These are phyloP conservation scores for Aspergillus ruber DNA, from an alignment of 2,329 filamentous ascomycete species.

Conservation along the genomic window DNA sequence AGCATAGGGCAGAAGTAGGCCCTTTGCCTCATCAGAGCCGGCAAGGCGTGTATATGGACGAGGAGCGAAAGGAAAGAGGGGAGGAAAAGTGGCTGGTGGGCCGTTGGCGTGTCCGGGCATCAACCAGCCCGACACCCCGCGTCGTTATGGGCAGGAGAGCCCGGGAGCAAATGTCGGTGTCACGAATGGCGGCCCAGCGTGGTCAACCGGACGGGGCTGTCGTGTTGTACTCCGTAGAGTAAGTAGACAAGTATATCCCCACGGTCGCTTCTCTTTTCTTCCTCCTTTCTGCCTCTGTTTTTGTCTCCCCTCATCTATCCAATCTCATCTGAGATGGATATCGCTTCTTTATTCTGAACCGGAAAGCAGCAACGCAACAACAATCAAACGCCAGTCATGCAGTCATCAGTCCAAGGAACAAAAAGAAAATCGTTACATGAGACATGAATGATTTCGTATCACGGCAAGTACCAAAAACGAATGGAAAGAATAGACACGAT, in stretches of 20 bases:
- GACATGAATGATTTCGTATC: constrained; percentile 11
- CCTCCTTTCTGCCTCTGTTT: too few relatives aligned
- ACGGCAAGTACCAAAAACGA: constrained; percentile 10
- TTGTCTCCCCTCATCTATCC: background rate
- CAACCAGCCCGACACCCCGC: background rate
- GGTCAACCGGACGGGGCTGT: too few relatives aligned
- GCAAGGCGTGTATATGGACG: background rate
- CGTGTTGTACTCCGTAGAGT: too few relatives aligned
- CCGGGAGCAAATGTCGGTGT: too few relatives aligned
- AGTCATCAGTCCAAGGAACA: constrained; percentile 29
- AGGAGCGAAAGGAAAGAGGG: background rate
- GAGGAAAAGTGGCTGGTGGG: background rate
- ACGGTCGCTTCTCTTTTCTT: background rate
- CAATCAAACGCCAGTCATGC: constrained; percentile 33
- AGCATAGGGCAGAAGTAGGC: too few relatives aligned
- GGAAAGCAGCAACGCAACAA: constrained; percentile 5
- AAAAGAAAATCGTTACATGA: constrained; percentile 33
- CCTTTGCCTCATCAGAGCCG: too few relatives aligned
- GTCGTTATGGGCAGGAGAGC: background rate
- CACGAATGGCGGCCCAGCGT: too few relatives aligned
- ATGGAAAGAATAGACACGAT: constrained; percentile 4
- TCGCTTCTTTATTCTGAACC: background rate
- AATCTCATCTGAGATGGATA: background rate
- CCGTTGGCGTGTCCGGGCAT: background rate
- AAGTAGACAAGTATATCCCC: background rate